Evolutionary conservation across 768 basidiomycete species (phyloP), one percentile per base, ranked within the genome.

Genomic region (Mycena venus): DNA sequence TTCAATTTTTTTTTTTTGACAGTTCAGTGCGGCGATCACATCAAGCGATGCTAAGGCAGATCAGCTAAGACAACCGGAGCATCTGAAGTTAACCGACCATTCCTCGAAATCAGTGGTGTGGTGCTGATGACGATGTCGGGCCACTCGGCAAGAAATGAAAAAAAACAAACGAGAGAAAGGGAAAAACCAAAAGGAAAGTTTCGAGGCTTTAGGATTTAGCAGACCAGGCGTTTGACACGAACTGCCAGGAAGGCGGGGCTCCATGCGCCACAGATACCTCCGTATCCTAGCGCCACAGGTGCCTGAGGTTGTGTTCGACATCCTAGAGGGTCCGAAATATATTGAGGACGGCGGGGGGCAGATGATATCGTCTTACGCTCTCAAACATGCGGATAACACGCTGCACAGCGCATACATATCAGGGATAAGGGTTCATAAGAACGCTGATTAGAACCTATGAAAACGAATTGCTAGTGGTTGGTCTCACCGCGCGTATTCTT

Each of bases 361-460:
- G n/a, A n/a, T n/a, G n/a, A n/a, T n/a, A 17, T 42, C 21, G 12
- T n/a, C 32, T 7, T 71, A 21, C 70, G 15, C 34, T 55, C 27
- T 66, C 63, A 59, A 36, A 27, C 63, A 73, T 42, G 72, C 65
- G 49, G 4, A 42, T 34, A 73, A 23, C 72, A 62, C n/a, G 72
- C 59, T 68, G 72, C 65, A 68, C 38, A 59, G 15, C 44, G 40
- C 31, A 42, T 44, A 61, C 65, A 66, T 67, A 67, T 61, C 47
- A 31, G 65, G 65, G 23, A 61, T 49, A 73, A 67, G 27, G 34
- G 63, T 59, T 66, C 63, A 31, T 58, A 59, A 42, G 63, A 71
- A 66, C 10, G 31, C 56, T 31, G 31, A 72, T 65, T 19, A 36
- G 63, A 72, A 60, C 29, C 42, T 61, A 47, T n/a, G n/a, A n/a